Evolutionary conservation across 2,329 filamentous ascomycete species (phyloP).

Genomic region (Ustulina deusta): DNA sequence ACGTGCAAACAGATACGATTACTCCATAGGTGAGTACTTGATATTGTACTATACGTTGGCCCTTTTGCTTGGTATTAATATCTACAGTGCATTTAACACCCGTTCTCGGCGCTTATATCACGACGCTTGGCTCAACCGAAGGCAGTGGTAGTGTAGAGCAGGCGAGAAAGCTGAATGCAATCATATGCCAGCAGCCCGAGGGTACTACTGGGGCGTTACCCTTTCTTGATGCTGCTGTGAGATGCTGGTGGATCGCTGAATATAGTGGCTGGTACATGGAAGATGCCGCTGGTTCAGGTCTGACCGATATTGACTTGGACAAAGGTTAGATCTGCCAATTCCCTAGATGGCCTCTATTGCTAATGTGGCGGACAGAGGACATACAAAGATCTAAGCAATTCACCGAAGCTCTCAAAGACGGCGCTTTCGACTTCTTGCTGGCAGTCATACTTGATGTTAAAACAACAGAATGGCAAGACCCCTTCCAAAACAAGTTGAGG

Average conservation of each 20-base stretch:
- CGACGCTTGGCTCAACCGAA: conserved; percentile 82
- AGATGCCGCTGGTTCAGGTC: conserved; percentile 69
- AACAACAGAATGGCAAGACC: conserved; percentile 86
- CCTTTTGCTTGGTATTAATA: conserved; percentile 36
- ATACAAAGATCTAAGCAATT: conserved; percentile 79
- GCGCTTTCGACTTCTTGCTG: conserved; percentile 91
- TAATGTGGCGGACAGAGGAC: conserved; percentile 67
- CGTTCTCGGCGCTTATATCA: conserved; percentile 79
- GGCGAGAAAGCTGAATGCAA: conserved; percentile 76
- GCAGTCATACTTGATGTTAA: conserved; percentile 85
- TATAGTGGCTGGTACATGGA: conserved; percentile 93
- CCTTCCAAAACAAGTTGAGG: conserved; percentile 84
- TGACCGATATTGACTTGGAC: conserved; percentile 73
- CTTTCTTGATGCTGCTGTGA: conserved; percentile 81
- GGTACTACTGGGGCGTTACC: conserved; percentile 77
- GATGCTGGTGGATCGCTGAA: conserved; percentile 90
- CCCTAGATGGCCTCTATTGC: conserved; percentile 38
- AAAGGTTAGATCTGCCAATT: conserved; percentile 55
- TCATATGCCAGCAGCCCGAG: conserved; percentile 75
- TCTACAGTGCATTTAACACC: conserved; percentile 82
- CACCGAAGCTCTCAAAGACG: conserved; percentile 82
- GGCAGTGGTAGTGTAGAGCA: conserved; percentile 74
- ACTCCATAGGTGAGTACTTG: conserved; percentile 40
- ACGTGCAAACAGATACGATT: conserved; percentile 80
- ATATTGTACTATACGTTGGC: not conserved